Base-by-base conservation (phyloP, 805 yeast genomes). In the Grigorovia yakushimaensis region DNA sequence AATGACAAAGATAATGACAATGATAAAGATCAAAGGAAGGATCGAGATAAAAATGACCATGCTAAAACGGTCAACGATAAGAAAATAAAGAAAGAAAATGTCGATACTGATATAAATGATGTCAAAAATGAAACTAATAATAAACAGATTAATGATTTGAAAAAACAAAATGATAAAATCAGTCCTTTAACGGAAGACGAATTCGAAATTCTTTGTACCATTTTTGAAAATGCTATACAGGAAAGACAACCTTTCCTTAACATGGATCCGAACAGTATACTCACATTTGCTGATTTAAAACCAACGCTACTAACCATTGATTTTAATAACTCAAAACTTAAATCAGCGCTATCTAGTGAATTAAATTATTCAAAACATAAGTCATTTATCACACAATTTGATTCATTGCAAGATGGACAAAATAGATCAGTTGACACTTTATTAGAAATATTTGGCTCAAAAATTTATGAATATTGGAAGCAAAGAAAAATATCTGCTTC, bases 211-310 rank as follows among this genome's bases (percentile, higher is more conserved):
- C 64, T 93, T 21, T 78, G 84, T 56, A 79, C 85, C 57, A 72
- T 79, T 48, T 78, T 85, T 54, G 98, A 93, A 65, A 71, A 73
- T 43, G 77, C 81, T 1, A 80, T 89, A 18, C 76, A 76, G 48
- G 88, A 86, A 53, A 79, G 81, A 53, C 98, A 93, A 61, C 98
- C 98, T 1, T 93, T 84, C 60, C 67, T 93, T 48, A 66, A 84
- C 8, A 84, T 88, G 72, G 96, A 88, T 63, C 95, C 96, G 0
- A 68, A 76, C 5, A 87, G 84, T 55, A 77, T 93, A 7, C 60
- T 89, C 51, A 61, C 81, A 0, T 84, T 77, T 55, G 77, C 78
- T 21, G 96, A 88, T 57, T 66, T 91, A 22, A 77, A 77, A 49
- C 68, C 78, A 2, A 71, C 73, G 45, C 73, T 76, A 2, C 47